Conservation (phyloP, 176 grass and related monocot genomes). For the Aegilops tauschii region DNA sequence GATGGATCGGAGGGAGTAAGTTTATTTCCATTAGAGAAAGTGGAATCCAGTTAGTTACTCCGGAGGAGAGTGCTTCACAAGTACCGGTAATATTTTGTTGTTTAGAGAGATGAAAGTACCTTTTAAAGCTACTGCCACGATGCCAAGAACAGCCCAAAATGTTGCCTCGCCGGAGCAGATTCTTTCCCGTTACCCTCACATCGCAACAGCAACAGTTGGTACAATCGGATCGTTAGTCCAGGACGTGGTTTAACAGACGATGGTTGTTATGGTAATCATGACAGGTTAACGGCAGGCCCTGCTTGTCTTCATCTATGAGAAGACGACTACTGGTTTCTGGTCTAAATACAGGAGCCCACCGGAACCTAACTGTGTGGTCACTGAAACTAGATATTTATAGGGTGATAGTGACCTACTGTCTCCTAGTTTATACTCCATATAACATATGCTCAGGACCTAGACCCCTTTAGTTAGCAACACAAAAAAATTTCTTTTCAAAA, state of each 20-base stretch:
- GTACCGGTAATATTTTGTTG: too few relatives aligned
- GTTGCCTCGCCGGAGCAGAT: background rate
- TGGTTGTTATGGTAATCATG: background rate
- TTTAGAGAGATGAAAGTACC: background rate
- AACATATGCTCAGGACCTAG: background rate
- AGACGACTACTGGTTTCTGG: background rate
- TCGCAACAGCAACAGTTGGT: background rate
- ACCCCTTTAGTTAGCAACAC: background rate
- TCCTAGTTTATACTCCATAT: background rate
- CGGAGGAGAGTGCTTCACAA: too few relatives aligned
- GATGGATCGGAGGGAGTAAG: too few relatives aligned
- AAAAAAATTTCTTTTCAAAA: background rate
- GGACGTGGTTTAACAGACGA: too few relatives aligned
- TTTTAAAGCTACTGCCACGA: background rate
- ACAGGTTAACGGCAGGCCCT: background rate
- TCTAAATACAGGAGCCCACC: background rate
- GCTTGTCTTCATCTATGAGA: background rate
- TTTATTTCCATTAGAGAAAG: too few relatives aligned
- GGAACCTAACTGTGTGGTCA: constrained; percentile 12
- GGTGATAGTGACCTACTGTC: background rate
- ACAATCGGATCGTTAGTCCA: background rate
- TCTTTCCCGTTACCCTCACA: background rate
- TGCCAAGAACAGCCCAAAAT: background rate
- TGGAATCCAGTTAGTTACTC: too few relatives aligned
- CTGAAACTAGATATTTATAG: background rate